Percentiles rank a stretch among this genome's conserved stretches.
Evolutionary conservation across 306 rosid species (phyloP).

Genomic region (Cucumis sativus): Cucumber_9930_V3 NC_026661.2:19159001-19159500

Average conservation of each 20-base stretch:
- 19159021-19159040: slow-evolving; percentile 14
- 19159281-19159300: too few species aligned
- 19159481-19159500: too few species aligned
- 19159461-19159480: too few species aligned
- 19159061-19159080: not conserved
- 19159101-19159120: not conserved
- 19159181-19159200: not conserved
- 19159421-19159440: not conserved
- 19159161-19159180: not conserved
- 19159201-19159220: not conserved
- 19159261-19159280: too few species aligned
- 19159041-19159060: slow-evolving; percentile 25
- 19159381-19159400: too few species aligned
- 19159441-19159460: too few species aligned
- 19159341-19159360: too few species aligned
- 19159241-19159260: not conserved
- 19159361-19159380: too few species aligned
- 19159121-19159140: not conserved
- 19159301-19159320: too few species aligned
- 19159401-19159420: too few species aligned
- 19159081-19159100: not conserved
- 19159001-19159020: slow-evolving; percentile 9
- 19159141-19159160: not conserved
- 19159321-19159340: too few species aligned
- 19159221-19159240: not conserved